Evolutionary conservation across 345 rosid species (phyloP).

Genomic region (Bruguiera gymnorhiza): DNA sequence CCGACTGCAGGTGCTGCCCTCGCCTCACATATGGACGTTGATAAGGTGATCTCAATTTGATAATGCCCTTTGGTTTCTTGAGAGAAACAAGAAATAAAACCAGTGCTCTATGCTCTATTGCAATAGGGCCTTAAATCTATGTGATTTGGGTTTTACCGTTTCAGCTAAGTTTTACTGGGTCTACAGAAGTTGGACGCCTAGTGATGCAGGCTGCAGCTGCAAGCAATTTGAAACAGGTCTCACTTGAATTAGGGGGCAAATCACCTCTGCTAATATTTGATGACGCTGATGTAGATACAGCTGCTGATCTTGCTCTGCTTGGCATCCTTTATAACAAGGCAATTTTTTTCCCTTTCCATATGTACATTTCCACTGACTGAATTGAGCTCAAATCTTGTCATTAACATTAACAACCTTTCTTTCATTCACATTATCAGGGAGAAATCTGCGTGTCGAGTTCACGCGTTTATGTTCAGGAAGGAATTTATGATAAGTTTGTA

Average conservation of each 20-base stretch:
- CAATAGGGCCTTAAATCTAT: background rate
- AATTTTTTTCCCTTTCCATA: background rate
- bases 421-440: slow-evolving; percentile 42
- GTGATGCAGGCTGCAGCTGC: slow-evolving; percentile 77
- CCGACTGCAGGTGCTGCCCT: slow-evolving; percentile 78
- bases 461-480: slow-evolving; percentile 82
- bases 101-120: background rate
- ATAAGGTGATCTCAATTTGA: slow-evolving; percentile 40
- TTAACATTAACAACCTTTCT: background rate
- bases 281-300: slow-evolving; percentile 66
- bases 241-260: slow-evolving; percentile 85
- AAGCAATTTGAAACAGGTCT: slow-evolving; percentile 70
- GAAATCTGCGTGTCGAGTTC: slow-evolving; percentile 78
- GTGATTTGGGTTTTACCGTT: background rate
- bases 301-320: slow-evolving; percentile 54
- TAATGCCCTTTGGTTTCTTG: background rate
- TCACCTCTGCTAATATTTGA: slow-evolving; percentile 77
- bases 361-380: no score
- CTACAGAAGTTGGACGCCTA: slow-evolving; percentile 70
- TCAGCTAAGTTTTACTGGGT: slow-evolving; percentile 86
- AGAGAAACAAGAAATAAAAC: background rate
- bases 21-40: slow-evolving; percentile 74
- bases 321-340: slow-evolving; percentile 60
- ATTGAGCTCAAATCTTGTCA: background rate
- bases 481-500: slow-evolving; percentile 55